Percentiles rank a stretch among this genome's conserved stretches.
These are phyloP conservation scores for Cadophora sp. DNA, from an alignment of 2,329 filamentous ascomycete genomes.

Conservation along the genomic window DNA sequence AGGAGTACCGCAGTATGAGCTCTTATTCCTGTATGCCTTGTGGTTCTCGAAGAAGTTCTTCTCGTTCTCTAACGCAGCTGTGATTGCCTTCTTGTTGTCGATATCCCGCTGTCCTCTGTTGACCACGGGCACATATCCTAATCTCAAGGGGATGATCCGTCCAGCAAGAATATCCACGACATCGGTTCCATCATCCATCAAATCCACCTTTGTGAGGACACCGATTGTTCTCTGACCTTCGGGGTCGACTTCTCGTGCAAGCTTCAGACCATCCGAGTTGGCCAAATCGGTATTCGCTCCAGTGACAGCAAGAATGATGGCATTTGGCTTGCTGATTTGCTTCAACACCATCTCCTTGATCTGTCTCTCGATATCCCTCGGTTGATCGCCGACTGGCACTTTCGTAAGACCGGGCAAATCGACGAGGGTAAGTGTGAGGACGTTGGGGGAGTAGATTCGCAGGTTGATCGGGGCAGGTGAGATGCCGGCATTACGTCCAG, in stretches of 20 bases:
- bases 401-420: conserved; percentile 97
- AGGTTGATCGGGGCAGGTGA: conserved; percentile 97
- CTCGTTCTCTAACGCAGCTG: conserved; percentile 88
- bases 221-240: conserved; percentile 98
- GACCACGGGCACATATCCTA: conserved; percentile 97
- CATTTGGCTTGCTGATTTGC: conserved; percentile 98
- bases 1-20: conserved; percentile 96
- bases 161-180: conserved; percentile 98
- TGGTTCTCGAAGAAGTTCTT: conserved; percentile 98
- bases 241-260: conserved; percentile 95
- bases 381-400: conserved; percentile 95
- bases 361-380: conserved; percentile 94
- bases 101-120: conserved; percentile 98
- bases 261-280: conserved; percentile 96
- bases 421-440: conserved; percentile 94
- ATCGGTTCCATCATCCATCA: conserved; percentile 99
- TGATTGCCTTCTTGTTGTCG: conserved; percentile 96
- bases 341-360: conserved; percentile 98
- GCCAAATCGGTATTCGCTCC: conserved; percentile 97
- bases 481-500: conserved; percentile 94
- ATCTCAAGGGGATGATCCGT: conserved; percentile 90
- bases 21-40: conserved; percentile 98
- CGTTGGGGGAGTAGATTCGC: conserved; percentile 97
- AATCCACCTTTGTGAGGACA: conserved; percentile 96
- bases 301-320: conserved; percentile 95